A percentile compares a stretch with the other conserved stretches of the same genome.
These are phyloP conservation scores for Spatholobus suberectus DNA, from an alignment of 306 rosid genomes.

Conservation along the genomic window DNA sequence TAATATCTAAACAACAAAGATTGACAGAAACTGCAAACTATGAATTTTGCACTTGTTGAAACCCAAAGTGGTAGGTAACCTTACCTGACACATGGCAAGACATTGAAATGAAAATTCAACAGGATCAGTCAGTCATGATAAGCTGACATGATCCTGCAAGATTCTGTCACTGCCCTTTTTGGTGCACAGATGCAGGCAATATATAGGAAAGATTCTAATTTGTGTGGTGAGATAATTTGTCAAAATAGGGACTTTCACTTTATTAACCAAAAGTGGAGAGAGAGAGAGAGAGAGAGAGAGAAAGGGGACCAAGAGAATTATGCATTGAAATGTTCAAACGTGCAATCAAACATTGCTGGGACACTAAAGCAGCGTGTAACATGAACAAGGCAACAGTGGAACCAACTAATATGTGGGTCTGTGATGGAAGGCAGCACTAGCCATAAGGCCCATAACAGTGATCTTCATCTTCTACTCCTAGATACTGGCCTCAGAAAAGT, in stretches of 20 bases:
- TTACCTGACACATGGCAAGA: constrained; percentile 32
- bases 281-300: constrained; percentile 30
- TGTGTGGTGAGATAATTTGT: constrained; percentile 24
- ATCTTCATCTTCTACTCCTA: constrained; percentile 37
- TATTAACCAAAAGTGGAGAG: constrained; percentile 40
- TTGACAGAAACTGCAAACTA: constrained; percentile 11
- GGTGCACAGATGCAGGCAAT: constrained; percentile 47
- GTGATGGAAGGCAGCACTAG: constrained; percentile 43
- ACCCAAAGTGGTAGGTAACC: constrained; percentile 19
- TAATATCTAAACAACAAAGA: constrained; percentile 46
- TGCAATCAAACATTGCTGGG: constrained; percentile 46
- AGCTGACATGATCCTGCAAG: constrained; percentile 38
- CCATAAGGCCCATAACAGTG: constrained; percentile 26
- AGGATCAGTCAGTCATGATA: constrained; percentile 13
- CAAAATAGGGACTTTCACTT: constrained; percentile 44
- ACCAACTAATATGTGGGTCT: constrained; percentile 55
- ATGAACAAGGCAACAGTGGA: constrained; percentile 50
- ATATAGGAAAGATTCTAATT: constrained; percentile 29
- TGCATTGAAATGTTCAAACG: constrained; percentile 47
- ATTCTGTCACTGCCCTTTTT: constrained; percentile 45
- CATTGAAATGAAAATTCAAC: neutral
- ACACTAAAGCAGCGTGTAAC: constrained; percentile 42
- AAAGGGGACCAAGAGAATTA: constrained; percentile 51
- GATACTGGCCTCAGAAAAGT: constrained; percentile 41
- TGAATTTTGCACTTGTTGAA: constrained; percentile 30